Conservation (phyloP, 2,329 filamentous ascomycete genomes). For the Alternaria brassicicola region DNA sequence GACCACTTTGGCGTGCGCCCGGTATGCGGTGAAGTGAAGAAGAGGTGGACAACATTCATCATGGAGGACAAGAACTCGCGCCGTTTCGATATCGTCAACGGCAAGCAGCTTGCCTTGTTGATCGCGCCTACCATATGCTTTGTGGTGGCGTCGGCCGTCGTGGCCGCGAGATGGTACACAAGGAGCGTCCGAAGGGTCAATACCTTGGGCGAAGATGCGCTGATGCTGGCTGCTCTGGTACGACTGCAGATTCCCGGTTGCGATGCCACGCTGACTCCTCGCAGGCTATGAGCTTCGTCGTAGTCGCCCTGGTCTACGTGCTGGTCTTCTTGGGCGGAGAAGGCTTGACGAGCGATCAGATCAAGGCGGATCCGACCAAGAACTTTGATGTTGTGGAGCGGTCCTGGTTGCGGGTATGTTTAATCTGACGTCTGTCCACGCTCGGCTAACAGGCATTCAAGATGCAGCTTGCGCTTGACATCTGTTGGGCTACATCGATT, state of each 20-base stretch:
- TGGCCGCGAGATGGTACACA: constrained; percentile 28
- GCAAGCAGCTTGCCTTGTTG: constrained; percentile 23
- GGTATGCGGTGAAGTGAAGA: constrained; percentile 11
- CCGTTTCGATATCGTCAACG: constrained; percentile 26
- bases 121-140: constrained; percentile 25
- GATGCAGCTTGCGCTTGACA: constrained; percentile 29
- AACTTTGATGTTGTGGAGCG: constrained; percentile 10
- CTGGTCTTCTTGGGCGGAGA: constrained; percentile 27
- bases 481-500: constrained; percentile 30
- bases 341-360: constrained; percentile 19
- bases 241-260: not conserved
- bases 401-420: constrained; percentile 21
- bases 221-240: constrained; percentile 28
- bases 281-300: constrained; percentile 24
- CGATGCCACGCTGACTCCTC: constrained; percentile 3
- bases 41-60: constrained; percentile 3
- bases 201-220: constrained; percentile 21
- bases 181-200: constrained; percentile 26
- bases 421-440: not conserved
- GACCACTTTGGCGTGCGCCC: constrained; percentile 1
- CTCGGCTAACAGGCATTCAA: constrained; percentile 9
- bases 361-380: constrained; percentile 17
- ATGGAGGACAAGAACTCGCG: constrained; percentile 18
- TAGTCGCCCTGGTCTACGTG: constrained; percentile 24
- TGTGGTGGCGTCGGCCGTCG: constrained; percentile 16